A percentile compares a stretch with the other conserved stretches of the same genome.
Evolutionary conservation across 805 yeast genomes (phyloP).

Genomic region (Metschnikowia reukaufii): DNA sequence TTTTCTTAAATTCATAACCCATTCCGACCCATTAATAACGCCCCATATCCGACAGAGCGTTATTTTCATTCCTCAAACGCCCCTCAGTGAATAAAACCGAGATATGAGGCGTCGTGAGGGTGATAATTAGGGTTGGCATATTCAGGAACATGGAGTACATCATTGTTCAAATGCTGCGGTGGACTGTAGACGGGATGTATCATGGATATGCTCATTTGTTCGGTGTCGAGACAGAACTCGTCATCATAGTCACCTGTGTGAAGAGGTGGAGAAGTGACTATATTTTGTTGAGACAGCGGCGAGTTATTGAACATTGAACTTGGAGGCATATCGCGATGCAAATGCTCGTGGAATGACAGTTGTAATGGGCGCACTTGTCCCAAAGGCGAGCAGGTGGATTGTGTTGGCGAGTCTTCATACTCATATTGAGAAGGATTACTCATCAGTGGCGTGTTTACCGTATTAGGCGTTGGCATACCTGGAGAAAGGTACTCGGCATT

Average conservation of each 20-base stretch:
- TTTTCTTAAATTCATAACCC: neutral
- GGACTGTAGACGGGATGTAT: neutral
- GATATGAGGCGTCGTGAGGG: neutral
- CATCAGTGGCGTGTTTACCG: constrained; percentile 18
- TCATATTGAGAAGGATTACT: constrained; percentile 17
- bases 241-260: constrained; percentile 39
- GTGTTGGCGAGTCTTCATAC: constrained; percentile 19
- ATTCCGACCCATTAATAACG: neutral
- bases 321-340: neutral
- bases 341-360: constrained; percentile 8
- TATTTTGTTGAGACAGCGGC: constrained; percentile 7
- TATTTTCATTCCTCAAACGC: neutral
- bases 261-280: constrained; percentile 1
- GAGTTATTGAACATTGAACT: constrained; percentile 3
- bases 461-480: constrained; percentile 20
- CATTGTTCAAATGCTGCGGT: neutral
- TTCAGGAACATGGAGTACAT: neutral
- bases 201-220: constrained; percentile 31
- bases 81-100: neutral
- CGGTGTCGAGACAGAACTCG: constrained; percentile 44
- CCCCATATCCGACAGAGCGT: neutral
- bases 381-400: constrained; percentile 14
- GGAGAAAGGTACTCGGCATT: constrained; percentile 14
- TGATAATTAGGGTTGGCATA: neutral
- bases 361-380: constrained; percentile 7